Evolutionary conservation across 2,329 filamentous ascomycete species (phyloP).

Genomic region (Ophiostoma australiae): DNA sequence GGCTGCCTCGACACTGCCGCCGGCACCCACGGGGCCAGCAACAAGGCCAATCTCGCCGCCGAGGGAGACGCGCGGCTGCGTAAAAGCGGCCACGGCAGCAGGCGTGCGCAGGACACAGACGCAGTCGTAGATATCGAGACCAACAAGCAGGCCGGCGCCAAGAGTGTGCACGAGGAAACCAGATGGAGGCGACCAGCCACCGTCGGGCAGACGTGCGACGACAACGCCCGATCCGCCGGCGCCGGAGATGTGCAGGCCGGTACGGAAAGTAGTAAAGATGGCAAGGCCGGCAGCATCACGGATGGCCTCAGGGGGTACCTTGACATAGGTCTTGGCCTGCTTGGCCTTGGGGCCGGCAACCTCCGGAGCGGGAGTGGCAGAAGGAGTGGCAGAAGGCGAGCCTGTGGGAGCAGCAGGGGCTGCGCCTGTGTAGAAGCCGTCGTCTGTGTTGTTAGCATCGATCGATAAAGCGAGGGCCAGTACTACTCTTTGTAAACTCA

Average conservation of each 20-base stretch:
- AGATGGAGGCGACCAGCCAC: slow-evolving; percentile 66
- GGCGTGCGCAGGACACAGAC: slow-evolving; percentile 68
- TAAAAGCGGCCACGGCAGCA: slow-evolving; percentile 63
- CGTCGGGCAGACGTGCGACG: slow-evolving; percentile 51
- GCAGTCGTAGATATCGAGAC: slow-evolving; percentile 71
- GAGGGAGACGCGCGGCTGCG: slow-evolving; percentile 64
- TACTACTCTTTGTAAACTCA: slow-evolving; percentile 45
- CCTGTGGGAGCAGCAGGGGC: slow-evolving; percentile 23
- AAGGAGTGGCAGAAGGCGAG: not conserved
- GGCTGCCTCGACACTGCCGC: slow-evolving; percentile 62
- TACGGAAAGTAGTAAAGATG: slow-evolving; percentile 63
- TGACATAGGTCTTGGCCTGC: slow-evolving; percentile 35
- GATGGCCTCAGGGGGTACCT: slow-evolving; percentile 44
- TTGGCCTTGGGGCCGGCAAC: slow-evolving; percentile 30
- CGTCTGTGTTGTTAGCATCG: slow-evolving; percentile 27
- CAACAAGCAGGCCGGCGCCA: slow-evolving; percentile 63
- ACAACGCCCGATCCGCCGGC: slow-evolving; percentile 57
- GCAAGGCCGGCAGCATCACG: slow-evolving; percentile 59
- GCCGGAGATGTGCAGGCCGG: slow-evolving; percentile 52
- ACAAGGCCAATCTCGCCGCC: slow-evolving; percentile 74
- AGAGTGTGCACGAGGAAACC: slow-evolving; percentile 68
- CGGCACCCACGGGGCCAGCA: slow-evolving; percentile 64
- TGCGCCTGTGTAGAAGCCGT: slow-evolving; percentile 33
- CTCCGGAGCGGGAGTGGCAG: slow-evolving; percentile 18
- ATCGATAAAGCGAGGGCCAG: no score